A percentile compares a stretch with the other conserved stretches of the same genome.
These are phyloP conservation scores for Exophiala phaeomuriformis DNA, from an alignment of 2,329 filamentous ascomycete species.

Conservation along the genomic window DNA sequence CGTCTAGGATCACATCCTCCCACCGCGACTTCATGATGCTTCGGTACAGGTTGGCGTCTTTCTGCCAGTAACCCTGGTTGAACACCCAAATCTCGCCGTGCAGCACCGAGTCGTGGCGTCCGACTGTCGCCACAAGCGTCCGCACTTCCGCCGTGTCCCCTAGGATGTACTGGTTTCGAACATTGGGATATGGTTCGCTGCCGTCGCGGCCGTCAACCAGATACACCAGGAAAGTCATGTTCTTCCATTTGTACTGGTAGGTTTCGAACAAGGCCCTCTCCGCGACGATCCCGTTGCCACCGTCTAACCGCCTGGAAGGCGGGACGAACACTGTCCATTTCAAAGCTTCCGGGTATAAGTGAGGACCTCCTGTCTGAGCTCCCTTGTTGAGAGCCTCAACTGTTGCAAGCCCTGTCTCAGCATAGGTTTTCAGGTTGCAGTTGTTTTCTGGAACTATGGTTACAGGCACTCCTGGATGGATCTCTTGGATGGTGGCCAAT, in stretches of 20 bases:
- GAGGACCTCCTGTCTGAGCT: not conserved
- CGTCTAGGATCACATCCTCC: slow-evolving; percentile 44
- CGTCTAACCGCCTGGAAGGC: slow-evolving; percentile 20
- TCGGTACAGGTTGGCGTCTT: slow-evolving; percentile 34
- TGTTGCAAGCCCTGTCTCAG: slow-evolving; percentile 36
- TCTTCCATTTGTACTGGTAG: slow-evolving; percentile 21
- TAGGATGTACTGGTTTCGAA: slow-evolving; percentile 26
- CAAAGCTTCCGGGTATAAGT: slow-evolving; percentile 15
- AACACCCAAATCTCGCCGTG: slow-evolving; percentile 40
- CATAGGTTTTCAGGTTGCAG: slow-evolving; percentile 37
- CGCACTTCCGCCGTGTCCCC: slow-evolving; percentile 16
- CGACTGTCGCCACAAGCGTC: slow-evolving; percentile 16
- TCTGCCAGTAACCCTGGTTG: slow-evolving; percentile 37
- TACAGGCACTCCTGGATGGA: slow-evolving; percentile 19
- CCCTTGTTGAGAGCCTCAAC: slow-evolving; percentile 3
- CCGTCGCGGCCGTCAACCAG: slow-evolving; percentile 25
- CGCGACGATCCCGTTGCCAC: slow-evolving; percentile 17
- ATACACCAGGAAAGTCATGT: slow-evolving; percentile 24
- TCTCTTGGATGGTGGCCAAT: slow-evolving; percentile 14
- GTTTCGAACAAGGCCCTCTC: slow-evolving; percentile 20
- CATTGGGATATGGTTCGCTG: not conserved
- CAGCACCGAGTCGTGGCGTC: slow-evolving; percentile 23
- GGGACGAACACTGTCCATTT: slow-evolving; percentile 23
- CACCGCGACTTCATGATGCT: slow-evolving; percentile 38
- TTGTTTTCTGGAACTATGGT: slow-evolving; percentile 34